Evolutionary conservation across 2,329 filamentous ascomycete species (phyloP).

Genomic region (Phialophora tarda): DNA sequence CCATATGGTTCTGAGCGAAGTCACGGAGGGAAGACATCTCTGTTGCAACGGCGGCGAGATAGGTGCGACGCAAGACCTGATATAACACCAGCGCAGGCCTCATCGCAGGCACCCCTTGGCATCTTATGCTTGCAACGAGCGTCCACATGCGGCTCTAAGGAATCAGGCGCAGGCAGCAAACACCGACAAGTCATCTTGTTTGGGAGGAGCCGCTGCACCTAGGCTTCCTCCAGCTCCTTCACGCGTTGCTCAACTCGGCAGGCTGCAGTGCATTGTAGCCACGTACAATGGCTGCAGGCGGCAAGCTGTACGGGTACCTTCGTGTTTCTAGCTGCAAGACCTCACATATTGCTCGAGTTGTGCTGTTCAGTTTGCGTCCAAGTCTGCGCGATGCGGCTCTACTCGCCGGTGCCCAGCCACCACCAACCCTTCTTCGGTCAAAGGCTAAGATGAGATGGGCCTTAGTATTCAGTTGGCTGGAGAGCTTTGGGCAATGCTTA

Average conservation of each 20-base stretch:
- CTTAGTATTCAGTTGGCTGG: too few relatives aligned
- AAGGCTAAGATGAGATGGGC: too few relatives aligned
- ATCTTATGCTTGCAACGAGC: neutral
- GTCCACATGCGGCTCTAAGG: neutral
- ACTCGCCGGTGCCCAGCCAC: too few relatives aligned
- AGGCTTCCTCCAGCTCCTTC: neutral
- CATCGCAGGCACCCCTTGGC: neutral
- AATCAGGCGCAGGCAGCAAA: neutral
- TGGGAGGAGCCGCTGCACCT: neutral
- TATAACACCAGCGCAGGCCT: neutral
- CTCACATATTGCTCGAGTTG: neutral
- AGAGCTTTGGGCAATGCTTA: too few relatives aligned
- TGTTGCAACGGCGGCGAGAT: neutral
- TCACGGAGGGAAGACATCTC: neutral
- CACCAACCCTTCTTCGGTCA: too few relatives aligned
- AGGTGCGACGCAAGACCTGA: neutral
- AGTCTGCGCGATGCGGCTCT: neutral
- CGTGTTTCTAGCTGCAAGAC: neutral
- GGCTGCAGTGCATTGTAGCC: neutral
- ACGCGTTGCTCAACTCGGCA: neutral
- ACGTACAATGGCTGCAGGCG: neutral
- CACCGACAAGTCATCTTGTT: neutral
- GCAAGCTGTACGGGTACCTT: neutral
- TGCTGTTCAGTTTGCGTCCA: neutral
- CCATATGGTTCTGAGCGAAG: slow-evolving; percentile 9